A percentile compares a stretch with the other conserved stretches of the same genome.
Evolutionary conservation across 768 basidiomycete genomes (phyloP).

Genomic region (Pisolithus albus): DNA sequence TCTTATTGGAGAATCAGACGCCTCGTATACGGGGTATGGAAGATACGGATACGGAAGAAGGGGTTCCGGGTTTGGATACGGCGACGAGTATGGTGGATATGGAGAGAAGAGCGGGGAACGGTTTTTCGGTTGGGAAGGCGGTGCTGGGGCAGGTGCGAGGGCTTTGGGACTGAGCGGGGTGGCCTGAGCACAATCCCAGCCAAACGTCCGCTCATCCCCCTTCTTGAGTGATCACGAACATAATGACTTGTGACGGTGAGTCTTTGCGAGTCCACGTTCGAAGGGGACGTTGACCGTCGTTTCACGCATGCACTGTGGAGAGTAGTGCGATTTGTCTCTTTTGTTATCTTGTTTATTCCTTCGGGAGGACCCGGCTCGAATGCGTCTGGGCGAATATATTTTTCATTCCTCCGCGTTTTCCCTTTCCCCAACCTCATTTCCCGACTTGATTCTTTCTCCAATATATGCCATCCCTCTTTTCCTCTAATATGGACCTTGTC

Average conservation of each 20-base stretch:
- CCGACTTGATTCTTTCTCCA: too few relatives aligned
- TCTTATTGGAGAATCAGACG: conserved; percentile 26
- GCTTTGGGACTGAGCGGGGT: conserved; percentile 57
- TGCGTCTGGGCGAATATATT: neutral
- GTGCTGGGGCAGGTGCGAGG: conserved; percentile 72
- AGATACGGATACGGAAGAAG: neutral
- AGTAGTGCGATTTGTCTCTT: too few relatives aligned
- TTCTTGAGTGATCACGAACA: too few relatives aligned
- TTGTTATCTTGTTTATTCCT: neutral
- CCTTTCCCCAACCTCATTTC: too few relatives aligned
- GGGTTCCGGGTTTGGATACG: neutral
- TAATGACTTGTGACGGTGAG: too few relatives aligned
- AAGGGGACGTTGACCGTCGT: too few relatives aligned
- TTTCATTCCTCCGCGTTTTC: neutral
- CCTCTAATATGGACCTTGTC: too few relatives aligned
- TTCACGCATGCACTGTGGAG: too few relatives aligned
- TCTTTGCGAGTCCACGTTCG: too few relatives aligned
- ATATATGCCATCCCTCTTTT: too few relatives aligned
- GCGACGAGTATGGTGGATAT: conserved; percentile 8
- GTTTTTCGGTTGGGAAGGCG: conserved; percentile 78
- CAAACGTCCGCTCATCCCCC: too few relatives aligned
- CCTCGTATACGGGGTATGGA: neutral
- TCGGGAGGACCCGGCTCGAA: neutral
- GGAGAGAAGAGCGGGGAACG: conserved; percentile 42
- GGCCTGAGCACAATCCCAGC: conserved; percentile 11